These are phyloP conservation scores for Syzygium aqueum DNA, from an alignment of 345 rosid species.

Conservation along the genomic window DNA sequence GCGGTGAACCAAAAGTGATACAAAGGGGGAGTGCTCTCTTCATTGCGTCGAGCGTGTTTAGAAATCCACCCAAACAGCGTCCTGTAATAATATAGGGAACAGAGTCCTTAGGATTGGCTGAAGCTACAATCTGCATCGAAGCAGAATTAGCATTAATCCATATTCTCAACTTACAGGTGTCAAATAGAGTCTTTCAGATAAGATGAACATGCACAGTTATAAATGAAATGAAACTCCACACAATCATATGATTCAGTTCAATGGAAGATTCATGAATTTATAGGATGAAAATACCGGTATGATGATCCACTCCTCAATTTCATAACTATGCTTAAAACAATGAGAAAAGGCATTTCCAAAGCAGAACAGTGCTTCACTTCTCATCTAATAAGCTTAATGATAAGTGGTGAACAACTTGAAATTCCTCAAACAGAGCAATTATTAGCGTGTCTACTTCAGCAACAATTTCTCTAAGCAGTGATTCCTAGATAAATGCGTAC, in stretches of 20 bases:
- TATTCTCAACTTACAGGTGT: neutral
- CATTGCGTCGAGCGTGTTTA: slow-evolving; percentile 18
- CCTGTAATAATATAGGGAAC: slow-evolving; percentile 43
- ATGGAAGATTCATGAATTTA: too few relatives aligned
- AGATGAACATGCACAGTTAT: neutral
- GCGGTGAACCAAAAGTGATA: slow-evolving; percentile 66
- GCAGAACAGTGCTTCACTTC: neutral
- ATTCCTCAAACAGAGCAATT: neutral
- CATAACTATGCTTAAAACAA: neutral
- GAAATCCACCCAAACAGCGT: slow-evolving; percentile 50
- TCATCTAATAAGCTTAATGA: neutral
- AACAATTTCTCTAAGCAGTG: neutral
- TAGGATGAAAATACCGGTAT: neutral
- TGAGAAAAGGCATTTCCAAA: neutral
- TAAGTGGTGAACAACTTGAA: neutral
- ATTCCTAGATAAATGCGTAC: neutral
- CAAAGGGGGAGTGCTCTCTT: slow-evolving; percentile 33
- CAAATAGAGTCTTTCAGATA: neutral
- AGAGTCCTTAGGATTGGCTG: neutral
- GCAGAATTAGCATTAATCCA: neutral
- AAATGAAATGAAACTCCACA: neutral
- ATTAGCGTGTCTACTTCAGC: neutral
- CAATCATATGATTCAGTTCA: neutral
- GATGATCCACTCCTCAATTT: neutral
- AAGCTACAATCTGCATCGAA: neutral